Base-by-base conservation (phyloP, 106 monocot species). In the Triglochin maritima region DNA sequence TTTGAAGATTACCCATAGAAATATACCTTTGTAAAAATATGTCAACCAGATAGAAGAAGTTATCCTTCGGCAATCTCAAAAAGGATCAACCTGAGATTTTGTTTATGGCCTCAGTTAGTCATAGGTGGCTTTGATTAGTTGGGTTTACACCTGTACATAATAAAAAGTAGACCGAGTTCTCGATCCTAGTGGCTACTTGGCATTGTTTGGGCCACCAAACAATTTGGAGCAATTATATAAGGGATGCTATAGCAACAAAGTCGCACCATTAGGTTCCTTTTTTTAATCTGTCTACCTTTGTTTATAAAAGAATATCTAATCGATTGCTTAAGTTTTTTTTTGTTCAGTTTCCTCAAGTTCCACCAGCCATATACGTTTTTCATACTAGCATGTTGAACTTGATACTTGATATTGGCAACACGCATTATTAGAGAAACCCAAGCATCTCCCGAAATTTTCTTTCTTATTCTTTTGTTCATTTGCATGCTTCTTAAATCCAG, bases 201-300 rank as follows among this genome's bases (percentile, higher is more conserved):
- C 86, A 62, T 79, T 86, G 74, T 90, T 86, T 66, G 90, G 86
- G 17, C 86, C 90, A 50, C 90, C 90, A 7, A 87, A 87, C 61
- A 87, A 82, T 54, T 87, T 86, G 90, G 81, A 80, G 74, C 46
- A 50, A 13, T 71, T 76, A 59, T 79, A 86, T 46, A 79, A 84
- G 59, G 79, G 83, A 61, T 90, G 84, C 84, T 47, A 70, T 17
- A 74, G 84, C 50, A 79, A 73, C 47, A 90, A 90, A 64, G 15
- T 87, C 63, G 74, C 72, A 46, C 83, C 83, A 50, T 79, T 84
- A 47, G 81, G 72, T 2, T 14, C 76, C 46, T 78, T 87, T 29
- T 29, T 29, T 29, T 29, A n/a, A n/a, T 29, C 29, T 29, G 29
- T 29, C 29, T 29, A 1, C 29, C 29, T 29, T 29, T 29, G 29